Conservation (phyloP, 208 protist species). For the Leishmania martiniquensis region DNA sequence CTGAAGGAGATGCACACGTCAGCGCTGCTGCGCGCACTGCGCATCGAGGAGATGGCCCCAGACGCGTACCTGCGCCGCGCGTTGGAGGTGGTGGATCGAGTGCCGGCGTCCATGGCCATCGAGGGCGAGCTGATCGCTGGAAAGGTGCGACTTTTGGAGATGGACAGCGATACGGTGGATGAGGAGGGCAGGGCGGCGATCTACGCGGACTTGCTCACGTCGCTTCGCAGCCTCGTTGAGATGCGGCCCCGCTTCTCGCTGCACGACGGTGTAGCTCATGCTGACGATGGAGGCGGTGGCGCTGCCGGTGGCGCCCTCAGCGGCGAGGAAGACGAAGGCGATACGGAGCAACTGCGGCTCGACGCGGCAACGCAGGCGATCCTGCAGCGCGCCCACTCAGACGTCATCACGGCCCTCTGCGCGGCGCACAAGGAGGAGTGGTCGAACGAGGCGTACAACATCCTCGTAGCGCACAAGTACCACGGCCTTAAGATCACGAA, state of each 20-base stretch:
- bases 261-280: background rate
- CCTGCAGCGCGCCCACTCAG: conserved; percentile 49
- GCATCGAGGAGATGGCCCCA: conserved; percentile 50
- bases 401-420: conserved; percentile 63
- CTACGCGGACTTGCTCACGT: conserved; percentile 77
- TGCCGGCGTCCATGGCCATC: conserved; percentile 58
- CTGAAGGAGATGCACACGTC: conserved; percentile 42
- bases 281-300: background rate
- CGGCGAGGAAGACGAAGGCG: conserved; percentile 13
- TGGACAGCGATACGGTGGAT: conserved; percentile 66
- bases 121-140: conserved; percentile 77
- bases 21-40: conserved; percentile 64
- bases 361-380: conserved; percentile 38
- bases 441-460: conserved; percentile 79
- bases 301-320: background rate
- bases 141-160: conserved; percentile 70
- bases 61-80: conserved; percentile 70
- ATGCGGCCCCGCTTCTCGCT: conserved; percentile 55
- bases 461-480: conserved; percentile 90
- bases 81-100: conserved; percentile 70
- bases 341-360: conserved; percentile 15
- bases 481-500: conserved; percentile 76
- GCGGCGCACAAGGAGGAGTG: conserved; percentile 59
- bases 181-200: conserved; percentile 51
- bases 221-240: conserved; percentile 78